Base-by-base conservation (phyloP, 2,329 filamentous ascomycete genomes). In the Penicillium palitans region DNA sequence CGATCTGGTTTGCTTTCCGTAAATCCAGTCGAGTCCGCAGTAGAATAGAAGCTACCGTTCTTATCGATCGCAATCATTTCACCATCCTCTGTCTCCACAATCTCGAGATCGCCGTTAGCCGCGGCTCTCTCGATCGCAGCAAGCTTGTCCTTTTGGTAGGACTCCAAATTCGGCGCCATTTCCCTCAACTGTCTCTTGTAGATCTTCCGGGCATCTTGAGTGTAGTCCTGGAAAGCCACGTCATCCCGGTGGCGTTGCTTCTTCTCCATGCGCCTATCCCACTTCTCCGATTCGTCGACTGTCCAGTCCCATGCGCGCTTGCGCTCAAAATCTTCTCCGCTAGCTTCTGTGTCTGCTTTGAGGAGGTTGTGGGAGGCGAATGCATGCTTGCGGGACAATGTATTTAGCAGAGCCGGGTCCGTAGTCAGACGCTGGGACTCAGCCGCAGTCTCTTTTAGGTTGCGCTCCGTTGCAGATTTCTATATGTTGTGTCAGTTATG, bases 251-350 rank as follows among this genome's bases (percentile, higher is more conserved):
- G 89, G 19, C 85, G 84, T 58, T 86, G 85, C 79, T 92, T 96
- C 83, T 96, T 96, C 70, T 89, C 90, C 74, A 96, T 80, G 33
- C 93, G 88, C 78, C 88, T 89, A 76, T 99, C 95, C 95, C 95
- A 99, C 66, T 84, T 86, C 78, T 97, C 95, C 67, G 87, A 90
- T 78, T 99, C 95, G 64, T 99, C 95, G 7, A 93, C 81, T 0
- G 95, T 99, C 90, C 95, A 99, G 79, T 98, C 95, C 95, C 95
- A 99, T 1, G 95, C 95, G 41, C 95, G 88, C 78, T 98, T 97
- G 66, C 95, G 90, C 81, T 99, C 95, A 71, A 98, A 99, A 75
- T 98, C 95, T 55, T 90, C 91, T 35, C 92, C 92, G 0, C 83
- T 81, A 19, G 90, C 91, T 74, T 93, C 90, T 2, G 92, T 88